Percentiles rank a stretch among this genome's conserved stretches.
Evolutionary conservation across 2,329 filamentous ascomycete species (phyloP).

Genomic region (Tolypocladium tundrense): DNA sequence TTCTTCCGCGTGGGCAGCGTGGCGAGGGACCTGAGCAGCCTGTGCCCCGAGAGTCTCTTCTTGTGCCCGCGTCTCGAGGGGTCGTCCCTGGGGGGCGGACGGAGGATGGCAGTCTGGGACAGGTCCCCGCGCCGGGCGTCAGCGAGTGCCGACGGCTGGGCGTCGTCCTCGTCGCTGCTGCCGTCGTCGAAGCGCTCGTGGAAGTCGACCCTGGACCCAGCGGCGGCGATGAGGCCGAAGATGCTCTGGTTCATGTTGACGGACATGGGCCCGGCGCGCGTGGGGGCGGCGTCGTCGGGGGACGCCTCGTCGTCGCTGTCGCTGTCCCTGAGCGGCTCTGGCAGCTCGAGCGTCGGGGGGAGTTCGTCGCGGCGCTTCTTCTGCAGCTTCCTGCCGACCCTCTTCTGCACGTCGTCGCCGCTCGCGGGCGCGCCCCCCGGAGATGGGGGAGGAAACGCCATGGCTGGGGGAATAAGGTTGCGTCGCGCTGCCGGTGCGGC

Average conservation of each 20-base stretch:
- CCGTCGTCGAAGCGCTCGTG: conserved; percentile 68
- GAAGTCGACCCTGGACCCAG: conserved; percentile 74
- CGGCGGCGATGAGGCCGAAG: conserved; percentile 84
- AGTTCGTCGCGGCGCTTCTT: conserved; percentile 31
- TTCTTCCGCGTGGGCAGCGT: conserved; percentile 40
- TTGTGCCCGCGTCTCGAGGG: conserved; percentile 32
- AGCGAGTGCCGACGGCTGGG: conserved; percentile 26
- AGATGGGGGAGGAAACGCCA: conserved; percentile 1
- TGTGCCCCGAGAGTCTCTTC: conserved; percentile 53
- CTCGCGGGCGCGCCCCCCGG: neutral
- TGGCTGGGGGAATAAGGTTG: neutral
- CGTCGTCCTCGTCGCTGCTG: conserved; percentile 72
- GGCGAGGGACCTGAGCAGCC: conserved; percentile 55
- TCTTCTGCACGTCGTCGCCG: neutral
- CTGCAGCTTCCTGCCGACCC: conserved; percentile 28
- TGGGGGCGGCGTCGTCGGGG: conserved; percentile 27
- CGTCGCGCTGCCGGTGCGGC: neutral
- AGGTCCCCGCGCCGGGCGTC: conserved; percentile 33
- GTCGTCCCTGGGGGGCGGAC: conserved; percentile 19
- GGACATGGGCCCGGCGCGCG: conserved; percentile 37
- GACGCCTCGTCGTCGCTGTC: conserved; percentile 38
- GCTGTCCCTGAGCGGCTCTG: conserved; percentile 40
- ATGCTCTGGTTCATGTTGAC: conserved; percentile 89
- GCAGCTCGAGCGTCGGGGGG: conserved; percentile 32
- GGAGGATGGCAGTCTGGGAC: conserved; percentile 32